phyloP scores from a whole-genome alignment of 257 asterid genomes.

The Verbascum thapsus region DNA sequence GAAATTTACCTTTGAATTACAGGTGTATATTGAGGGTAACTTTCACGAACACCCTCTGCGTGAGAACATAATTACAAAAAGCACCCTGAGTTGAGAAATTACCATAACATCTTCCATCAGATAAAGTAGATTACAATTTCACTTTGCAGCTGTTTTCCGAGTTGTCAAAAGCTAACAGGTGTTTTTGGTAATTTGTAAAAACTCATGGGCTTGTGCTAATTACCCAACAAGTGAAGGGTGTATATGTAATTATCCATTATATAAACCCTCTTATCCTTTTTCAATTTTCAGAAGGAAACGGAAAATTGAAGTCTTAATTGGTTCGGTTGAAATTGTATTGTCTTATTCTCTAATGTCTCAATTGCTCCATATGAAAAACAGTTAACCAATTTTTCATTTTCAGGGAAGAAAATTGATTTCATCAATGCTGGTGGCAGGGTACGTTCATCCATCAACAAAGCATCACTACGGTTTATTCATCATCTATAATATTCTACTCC shows the following conservation, averaged over 20 bases:
- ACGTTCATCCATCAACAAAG: slow-evolving; percentile 38
- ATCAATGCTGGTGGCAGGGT: slow-evolving; percentile 96
- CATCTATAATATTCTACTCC: neutral
- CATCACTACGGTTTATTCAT: slow-evolving; percentile 10
- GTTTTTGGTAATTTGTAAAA: too few species aligned
- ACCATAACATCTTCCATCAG: too few species aligned
- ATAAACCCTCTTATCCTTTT: neutral
- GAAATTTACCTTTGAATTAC: neutral
- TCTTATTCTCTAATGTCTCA: slow-evolving; percentile 17
- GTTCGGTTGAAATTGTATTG: slow-evolving; percentile 19
- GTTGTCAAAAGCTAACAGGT: too few species aligned
- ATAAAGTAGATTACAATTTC: too few species aligned
- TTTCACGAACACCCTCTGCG: too few species aligned
- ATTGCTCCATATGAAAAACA: slow-evolving; percentile 3
- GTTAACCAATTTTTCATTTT: slow-evolving; percentile 30
- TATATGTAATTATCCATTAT: too few species aligned
- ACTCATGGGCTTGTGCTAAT: too few species aligned
- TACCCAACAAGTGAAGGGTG: too few species aligned
- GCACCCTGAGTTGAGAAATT: too few species aligned
- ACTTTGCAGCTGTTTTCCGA: too few species aligned
- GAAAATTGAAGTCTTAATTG: slow-evolving; percentile 25
- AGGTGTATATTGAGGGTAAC: too few species aligned
- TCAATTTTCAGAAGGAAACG: slow-evolving; percentile 23
- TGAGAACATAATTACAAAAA: too few species aligned
- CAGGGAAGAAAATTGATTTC: slow-evolving; percentile 92